These are phyloP conservation scores for Parmelia sp. DNA, from an alignment of 495 filamentous ascomycete species.

Conservation along the genomic window DNA sequence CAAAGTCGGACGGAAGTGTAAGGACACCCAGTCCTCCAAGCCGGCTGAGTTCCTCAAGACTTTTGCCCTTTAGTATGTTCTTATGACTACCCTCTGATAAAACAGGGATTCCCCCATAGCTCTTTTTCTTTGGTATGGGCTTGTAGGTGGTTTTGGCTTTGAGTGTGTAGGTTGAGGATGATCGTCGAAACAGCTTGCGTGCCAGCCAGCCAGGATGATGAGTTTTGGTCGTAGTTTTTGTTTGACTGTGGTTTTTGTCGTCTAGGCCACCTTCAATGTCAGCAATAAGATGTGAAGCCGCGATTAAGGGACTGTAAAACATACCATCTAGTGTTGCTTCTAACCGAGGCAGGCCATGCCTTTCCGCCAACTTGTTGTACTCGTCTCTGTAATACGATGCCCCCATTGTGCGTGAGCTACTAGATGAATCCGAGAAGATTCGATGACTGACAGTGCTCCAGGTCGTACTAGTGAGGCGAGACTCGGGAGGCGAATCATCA, in stretches of 20 bases:
- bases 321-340: conserved; percentile 12
- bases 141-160: conserved; percentile 27
- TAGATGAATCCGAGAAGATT: conserved; percentile 22
- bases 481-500: conserved; percentile 14
- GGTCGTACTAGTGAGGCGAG: conserved; percentile 26
- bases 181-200: conserved; percentile 30
- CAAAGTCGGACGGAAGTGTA: conserved; percentile 58
- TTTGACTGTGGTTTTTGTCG: conserved; percentile 2
- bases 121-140: conserved; percentile 22
- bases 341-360: conserved; percentile 24
- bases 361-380: conserved; percentile 51
- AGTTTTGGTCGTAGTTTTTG: conserved; percentile 12
- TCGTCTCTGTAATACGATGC: conserved; percentile 38
- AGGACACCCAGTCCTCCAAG: conserved; percentile 66
- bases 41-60: conserved; percentile 59
- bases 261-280: not conserved
- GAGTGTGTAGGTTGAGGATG: conserved; percentile 28
- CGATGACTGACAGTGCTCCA: conserved; percentile 27
- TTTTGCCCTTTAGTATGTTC: conserved; percentile 54
- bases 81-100: conserved; percentile 35
- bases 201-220: conserved; percentile 30
- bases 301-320: not conserved
- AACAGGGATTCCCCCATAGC: conserved; percentile 24
- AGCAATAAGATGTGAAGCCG: not conserved
- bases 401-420: conserved; percentile 31